Percentiles rank a stretch among this genome's conserved stretches.
These are phyloP conservation scores for Tubosaeta brunneosetosa DNA, from an alignment of 768 basidiomycete genomes.

Conservation along the genomic window DNA sequence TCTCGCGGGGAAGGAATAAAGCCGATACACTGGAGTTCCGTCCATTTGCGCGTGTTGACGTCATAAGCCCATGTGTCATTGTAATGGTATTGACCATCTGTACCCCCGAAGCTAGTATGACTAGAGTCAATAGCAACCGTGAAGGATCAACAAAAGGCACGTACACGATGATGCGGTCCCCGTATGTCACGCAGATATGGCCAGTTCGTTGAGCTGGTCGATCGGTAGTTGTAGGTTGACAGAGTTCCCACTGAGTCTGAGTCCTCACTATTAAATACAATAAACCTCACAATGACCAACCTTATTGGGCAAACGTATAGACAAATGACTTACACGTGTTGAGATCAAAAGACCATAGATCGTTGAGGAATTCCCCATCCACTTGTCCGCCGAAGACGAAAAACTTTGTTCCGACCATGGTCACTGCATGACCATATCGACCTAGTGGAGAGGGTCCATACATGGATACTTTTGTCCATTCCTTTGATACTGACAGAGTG, in stretches of 20 bases:
- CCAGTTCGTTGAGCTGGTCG: conserved; percentile 84
- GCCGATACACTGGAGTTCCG: conserved; percentile 91
- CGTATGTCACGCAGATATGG: conserved; percentile 80
- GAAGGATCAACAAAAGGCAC: conserved; percentile 29
- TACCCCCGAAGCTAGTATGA: conserved; percentile 80
- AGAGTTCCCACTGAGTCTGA: conserved; percentile 80
- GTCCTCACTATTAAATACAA: conserved; percentile 57
- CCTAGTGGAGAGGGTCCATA: conserved; percentile 76
- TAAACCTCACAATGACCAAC: neutral
- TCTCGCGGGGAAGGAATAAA: conserved; percentile 95
- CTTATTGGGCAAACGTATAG: neutral
- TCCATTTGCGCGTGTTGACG: conserved; percentile 73
- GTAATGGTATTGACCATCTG: conserved; percentile 98
- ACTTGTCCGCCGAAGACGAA: conserved; percentile 96
- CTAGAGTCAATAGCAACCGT: conserved; percentile 11
- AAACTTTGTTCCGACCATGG: conserved; percentile 88
- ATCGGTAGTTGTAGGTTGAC: conserved; percentile 55
- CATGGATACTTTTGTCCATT: conserved; percentile 89
- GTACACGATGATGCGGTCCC: conserved; percentile 81
- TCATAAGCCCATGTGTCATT: conserved; percentile 99
- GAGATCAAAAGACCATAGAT: conserved; percentile 94
- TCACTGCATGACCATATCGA: conserved; percentile 93
- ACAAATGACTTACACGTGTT: conserved; percentile 67
- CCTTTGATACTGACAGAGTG: conserved; percentile 65
- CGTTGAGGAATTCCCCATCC: conserved; percentile 90